Percentiles rank a stretch among this genome's conserved stretches.
These are phyloP conservation scores for Wickerhamiella sergipiensis DNA, from an alignment of 805 yeast species.

Conservation along the genomic window DNA sequence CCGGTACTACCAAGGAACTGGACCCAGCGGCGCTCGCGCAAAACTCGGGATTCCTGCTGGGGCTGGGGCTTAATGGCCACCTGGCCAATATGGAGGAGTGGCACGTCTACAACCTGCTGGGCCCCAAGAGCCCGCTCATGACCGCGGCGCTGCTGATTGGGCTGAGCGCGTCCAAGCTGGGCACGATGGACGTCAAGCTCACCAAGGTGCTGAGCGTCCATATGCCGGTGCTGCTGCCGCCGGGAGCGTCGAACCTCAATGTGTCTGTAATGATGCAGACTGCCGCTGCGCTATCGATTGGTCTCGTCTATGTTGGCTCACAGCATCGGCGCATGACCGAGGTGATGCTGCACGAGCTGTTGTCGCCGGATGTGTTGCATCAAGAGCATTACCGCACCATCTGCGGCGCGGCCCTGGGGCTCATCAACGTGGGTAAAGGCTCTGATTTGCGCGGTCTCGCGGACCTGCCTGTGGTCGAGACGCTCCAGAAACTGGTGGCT, in stretches of 20 bases:
- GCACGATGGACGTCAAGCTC: conserved; percentile 72
- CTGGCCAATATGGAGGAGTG: conserved; percentile 75
- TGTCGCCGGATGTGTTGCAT: conserved; percentile 27
- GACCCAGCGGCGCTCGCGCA: conserved; percentile 37
- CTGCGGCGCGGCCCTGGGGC: conserved; percentile 81
- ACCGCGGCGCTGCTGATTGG: conserved; percentile 83
- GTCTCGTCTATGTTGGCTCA: conserved; percentile 62
- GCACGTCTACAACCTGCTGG: conserved; percentile 87
- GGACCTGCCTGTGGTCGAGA: conserved; percentile 52
- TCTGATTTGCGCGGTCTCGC: conserved; percentile 38
- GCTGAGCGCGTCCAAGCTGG: conserved; percentile 75
- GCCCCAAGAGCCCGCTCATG: conserved; percentile 74
- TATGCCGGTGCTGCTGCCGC: conserved; percentile 79
- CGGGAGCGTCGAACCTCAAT: conserved; percentile 79
- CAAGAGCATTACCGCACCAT: conserved; percentile 75
- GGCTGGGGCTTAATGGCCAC: conserved; percentile 86
- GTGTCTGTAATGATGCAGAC: conserved; percentile 75
- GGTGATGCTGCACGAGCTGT: conserved; percentile 53
- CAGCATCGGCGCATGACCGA: conserved; percentile 82
- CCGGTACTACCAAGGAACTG: background rate
- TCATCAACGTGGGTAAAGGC: conserved; percentile 69
- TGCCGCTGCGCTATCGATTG: conserved; percentile 85
- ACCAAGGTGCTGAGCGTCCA: conserved; percentile 90
- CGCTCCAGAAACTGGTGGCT: conserved; percentile 40
- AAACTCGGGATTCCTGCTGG: conserved; percentile 91